These are phyloP conservation scores for Canariomyces notabilis DNA, from an alignment of 2,329 filamentous ascomycete species.

Conservation along the genomic window DNA sequence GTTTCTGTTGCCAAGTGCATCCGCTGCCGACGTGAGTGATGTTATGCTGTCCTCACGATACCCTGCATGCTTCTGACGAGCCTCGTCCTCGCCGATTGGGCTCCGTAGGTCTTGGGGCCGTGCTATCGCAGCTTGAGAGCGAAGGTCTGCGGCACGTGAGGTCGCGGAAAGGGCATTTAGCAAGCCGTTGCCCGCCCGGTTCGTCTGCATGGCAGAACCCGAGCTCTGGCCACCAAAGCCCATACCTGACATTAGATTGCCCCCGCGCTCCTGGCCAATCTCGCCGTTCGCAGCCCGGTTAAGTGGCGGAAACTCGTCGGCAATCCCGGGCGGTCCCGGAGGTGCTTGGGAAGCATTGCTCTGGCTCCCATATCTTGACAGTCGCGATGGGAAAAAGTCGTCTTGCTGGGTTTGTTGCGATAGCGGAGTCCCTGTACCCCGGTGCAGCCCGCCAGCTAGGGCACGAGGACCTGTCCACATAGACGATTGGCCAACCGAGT, in stretches of 20 bases:
- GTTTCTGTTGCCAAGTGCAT: constrained; percentile 36
- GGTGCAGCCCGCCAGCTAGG: constrained; percentile 44
- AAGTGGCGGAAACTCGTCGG: constrained; percentile 60
- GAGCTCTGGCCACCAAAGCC: constrained; percentile 47
- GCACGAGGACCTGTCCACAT: constrained; percentile 53
- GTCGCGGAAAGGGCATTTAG: constrained; percentile 61
- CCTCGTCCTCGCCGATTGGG: constrained; percentile 38
- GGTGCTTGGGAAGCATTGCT: constrained; percentile 37
- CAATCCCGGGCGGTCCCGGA: constrained; percentile 44
- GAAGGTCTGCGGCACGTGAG: constrained; percentile 44
- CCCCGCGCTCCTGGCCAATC: constrained; percentile 49
- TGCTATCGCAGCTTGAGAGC: constrained; percentile 39
- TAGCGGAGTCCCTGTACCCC: constrained; percentile 47
- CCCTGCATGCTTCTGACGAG: constrained; percentile 40
- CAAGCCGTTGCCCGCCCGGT: constrained; percentile 53
- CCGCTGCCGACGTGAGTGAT: constrained; percentile 33
- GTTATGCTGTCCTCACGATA: constrained; percentile 41
- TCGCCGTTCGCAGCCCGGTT: constrained; percentile 54
- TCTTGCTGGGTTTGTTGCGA: constrained; percentile 49
- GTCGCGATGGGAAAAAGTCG: constrained; percentile 37
- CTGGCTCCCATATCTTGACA: constrained; percentile 48
- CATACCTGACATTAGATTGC: constrained; percentile 48
- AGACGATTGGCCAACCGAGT: constrained; percentile 44
- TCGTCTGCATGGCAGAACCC: constrained; percentile 36
- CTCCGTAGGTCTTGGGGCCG: constrained; percentile 43